Evolutionary conservation across 129 eudicot genomes (phyloP).

Genomic region (Dittrichia graveolens): DNA sequence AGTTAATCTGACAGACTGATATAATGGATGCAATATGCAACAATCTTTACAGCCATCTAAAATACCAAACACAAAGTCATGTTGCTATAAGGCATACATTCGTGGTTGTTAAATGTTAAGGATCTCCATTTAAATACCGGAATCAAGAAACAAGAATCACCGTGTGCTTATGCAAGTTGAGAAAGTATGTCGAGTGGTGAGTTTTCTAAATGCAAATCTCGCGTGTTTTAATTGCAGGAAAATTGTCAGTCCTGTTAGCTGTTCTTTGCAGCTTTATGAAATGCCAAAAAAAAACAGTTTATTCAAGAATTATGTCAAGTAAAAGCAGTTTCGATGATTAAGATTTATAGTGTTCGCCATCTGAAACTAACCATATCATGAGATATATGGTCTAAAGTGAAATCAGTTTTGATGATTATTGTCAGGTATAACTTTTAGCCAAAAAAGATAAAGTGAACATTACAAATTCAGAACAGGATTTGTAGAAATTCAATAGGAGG

Average conservation of each 20-base stretch:
- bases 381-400: not conserved
- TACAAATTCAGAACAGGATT: not conserved
- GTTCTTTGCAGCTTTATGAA: too few relatives aligned
- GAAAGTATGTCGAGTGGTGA: too few relatives aligned
- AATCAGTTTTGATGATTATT: not conserved
- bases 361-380: not conserved
- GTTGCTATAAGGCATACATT: not conserved
- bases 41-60: not conserved
- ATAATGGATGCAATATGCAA: not conserved
- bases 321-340: too few relatives aligned
- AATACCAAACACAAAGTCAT: not conserved
- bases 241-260: too few relatives aligned
- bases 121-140: not conserved
- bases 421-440: not conserved
- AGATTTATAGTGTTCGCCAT: too few relatives aligned
- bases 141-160: not conserved
- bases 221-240: too few relatives aligned
- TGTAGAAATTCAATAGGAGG: not conserved
- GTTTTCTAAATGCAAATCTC: too few relatives aligned
- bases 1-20: too few relatives aligned
- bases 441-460: not conserved
- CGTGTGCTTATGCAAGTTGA: too few relatives aligned
- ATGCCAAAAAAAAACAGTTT: too few relatives aligned
- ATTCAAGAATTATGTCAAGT: too few relatives aligned
- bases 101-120: not conserved